Evolutionary conservation across 768 basidiomycete species (phyloP).

Genomic region (Pleurotus ostreatus): DNA sequence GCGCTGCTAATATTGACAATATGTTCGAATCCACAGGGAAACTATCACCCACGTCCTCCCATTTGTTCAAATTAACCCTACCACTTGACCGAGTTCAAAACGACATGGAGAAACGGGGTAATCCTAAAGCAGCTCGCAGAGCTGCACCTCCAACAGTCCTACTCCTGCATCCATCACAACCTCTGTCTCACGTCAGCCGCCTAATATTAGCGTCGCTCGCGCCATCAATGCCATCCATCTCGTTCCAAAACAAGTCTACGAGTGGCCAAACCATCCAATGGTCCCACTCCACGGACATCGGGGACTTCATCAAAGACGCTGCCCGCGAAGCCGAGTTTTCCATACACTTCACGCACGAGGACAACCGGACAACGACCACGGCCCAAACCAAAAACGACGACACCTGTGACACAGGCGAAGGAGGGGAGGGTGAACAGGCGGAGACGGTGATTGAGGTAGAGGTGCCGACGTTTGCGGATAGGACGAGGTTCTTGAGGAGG

Average conservation of each 20-base stretch:
- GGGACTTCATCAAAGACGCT: slow-evolving; percentile 62
- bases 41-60: slow-evolving; percentile 56
- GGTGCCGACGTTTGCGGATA: slow-evolving; percentile 60
- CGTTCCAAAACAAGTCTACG: slow-evolving; percentile 39
- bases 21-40: slow-evolving; percentile 35
- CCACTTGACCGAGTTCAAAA: slow-evolving; percentile 33
- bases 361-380: not conserved
- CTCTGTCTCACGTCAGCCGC: slow-evolving; percentile 57
- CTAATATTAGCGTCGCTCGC: slow-evolving; percentile 47
- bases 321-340: slow-evolving; percentile 51
- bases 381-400: too few relatives aligned
- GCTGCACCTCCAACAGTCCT: slow-evolving; percentile 43
- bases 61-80: slow-evolving; percentile 62
- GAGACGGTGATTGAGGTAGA: slow-evolving; percentile 38
- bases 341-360: slow-evolving; percentile 35
- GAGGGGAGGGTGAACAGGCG: slow-evolving; percentile 12
- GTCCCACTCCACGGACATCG: slow-evolving; percentile 60
- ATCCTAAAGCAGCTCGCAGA: not conserved
- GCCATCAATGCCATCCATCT: slow-evolving; percentile 31
- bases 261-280: slow-evolving; percentile 41
- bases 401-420: slow-evolving; percentile 11
- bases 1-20: not conserved
- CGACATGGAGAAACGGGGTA: too few relatives aligned
- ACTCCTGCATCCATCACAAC: slow-evolving; percentile 66
- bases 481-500: slow-evolving; percentile 54